phyloP scores from a whole-genome alignment of 192 early-diverging fungal species.

The Phlyctochytrium planicorne region DNA sequence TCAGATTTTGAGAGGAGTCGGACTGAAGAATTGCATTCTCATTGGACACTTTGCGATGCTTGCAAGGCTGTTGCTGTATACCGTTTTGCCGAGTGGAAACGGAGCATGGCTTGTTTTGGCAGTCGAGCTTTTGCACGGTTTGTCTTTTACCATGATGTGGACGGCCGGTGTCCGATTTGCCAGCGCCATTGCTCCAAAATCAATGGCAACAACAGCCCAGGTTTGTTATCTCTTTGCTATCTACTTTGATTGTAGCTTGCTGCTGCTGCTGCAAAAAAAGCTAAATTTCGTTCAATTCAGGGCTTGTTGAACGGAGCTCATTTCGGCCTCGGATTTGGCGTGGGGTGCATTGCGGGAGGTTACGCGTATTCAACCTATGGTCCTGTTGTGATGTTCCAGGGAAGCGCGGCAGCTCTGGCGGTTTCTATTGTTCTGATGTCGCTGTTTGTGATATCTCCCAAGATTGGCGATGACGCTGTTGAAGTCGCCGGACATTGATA shows the following conservation, averaged over 20 bases:
- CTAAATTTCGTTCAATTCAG: conserved; percentile 1
- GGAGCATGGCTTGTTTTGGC: conserved; percentile 1
- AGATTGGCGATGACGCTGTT: too few relatives aligned
- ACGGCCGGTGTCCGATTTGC: conserved; percentile 4
- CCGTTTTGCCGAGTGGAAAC: not conserved
- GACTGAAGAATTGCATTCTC: conserved; percentile 3
- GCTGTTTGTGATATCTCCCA: not conserved
- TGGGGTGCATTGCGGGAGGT: not conserved
- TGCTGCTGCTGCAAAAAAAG: too few relatives aligned
- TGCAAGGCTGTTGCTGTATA: not conserved
- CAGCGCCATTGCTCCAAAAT: not conserved
- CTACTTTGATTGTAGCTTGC: not conserved
- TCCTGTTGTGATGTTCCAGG: not conserved
- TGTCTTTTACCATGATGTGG: conserved; percentile 5
- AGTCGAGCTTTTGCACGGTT: conserved; percentile 3
- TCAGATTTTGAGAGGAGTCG: not conserved
- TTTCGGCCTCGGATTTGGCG: conserved; percentile 4
- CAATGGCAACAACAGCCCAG: not conserved
- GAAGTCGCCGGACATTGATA: too few relatives aligned
- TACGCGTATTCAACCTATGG: not conserved
- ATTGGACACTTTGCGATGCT: conserved; percentile 6
- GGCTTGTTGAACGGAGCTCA: not conserved
- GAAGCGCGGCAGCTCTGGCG: not conserved
- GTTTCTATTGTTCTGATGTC: not conserved
- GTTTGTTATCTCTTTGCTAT: not conserved